These are phyloP conservation scores for Umbelopsis sp. DNA, from an alignment of 192 early-diverging fungal genomes.

Conservation along the genomic window DNA sequence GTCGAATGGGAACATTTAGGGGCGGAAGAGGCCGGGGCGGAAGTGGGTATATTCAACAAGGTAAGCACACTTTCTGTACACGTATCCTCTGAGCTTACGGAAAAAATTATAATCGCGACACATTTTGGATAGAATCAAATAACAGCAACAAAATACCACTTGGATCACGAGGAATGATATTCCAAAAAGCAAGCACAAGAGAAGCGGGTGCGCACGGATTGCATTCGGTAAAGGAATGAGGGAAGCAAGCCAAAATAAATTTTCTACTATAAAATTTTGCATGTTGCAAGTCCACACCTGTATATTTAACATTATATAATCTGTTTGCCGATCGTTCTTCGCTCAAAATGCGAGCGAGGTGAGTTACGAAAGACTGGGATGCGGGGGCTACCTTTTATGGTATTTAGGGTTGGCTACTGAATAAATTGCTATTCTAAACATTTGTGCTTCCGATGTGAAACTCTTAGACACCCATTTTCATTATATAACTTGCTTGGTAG, in stretches of 20 bases:
- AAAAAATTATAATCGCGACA: constrained; percentile 5
- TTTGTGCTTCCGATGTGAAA: constrained; percentile 9
- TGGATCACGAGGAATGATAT: constrained; percentile 25
- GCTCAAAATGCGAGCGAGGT: neutral
- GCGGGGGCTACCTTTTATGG: constrained; percentile 13
- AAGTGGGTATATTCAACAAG: constrained; percentile 23
- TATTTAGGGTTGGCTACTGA: neutral
- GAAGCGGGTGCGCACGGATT: constrained; percentile 29
- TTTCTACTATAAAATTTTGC: constrained; percentile 2
- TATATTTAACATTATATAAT: neutral
- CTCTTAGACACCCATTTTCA: neutral
- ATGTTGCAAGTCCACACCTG: neutral
- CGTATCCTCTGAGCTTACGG: constrained; percentile 30
- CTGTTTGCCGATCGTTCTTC: constrained; percentile 1
- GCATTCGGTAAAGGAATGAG: constrained; percentile 15
- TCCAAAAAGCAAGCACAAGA: constrained; percentile 28
- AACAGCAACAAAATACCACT: constrained; percentile 20
- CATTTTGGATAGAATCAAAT: constrained; percentile 1
- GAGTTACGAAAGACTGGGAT: neutral
- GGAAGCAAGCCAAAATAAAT: neutral
- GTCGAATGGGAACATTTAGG: constrained; percentile 19
- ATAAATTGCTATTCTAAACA: constrained; percentile 18
- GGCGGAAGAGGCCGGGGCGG: constrained; percentile 44
- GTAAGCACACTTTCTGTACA: constrained; percentile 28
- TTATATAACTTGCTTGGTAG: constrained; percentile 8